phyloP scores from a whole-genome alignment of 2,329 filamentous ascomycete species.

The Pseudogymnoascus sp. region DNA sequence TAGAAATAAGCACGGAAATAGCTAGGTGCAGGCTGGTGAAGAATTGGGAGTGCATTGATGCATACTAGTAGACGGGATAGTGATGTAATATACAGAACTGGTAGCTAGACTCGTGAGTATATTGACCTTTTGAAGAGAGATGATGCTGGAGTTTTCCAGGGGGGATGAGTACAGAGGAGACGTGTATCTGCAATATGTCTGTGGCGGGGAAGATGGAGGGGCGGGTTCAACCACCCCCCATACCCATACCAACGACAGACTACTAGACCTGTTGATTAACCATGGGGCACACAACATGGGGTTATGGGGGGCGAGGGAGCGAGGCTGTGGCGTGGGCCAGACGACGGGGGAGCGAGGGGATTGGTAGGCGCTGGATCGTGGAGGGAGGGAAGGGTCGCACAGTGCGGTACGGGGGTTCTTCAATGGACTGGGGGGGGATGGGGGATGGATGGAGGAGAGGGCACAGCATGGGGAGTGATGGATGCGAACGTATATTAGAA shows the following conservation, averaged over 20 bases:
- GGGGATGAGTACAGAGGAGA: no score
- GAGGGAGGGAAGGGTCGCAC: neutral
- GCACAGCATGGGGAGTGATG: neutral
- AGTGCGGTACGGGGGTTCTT: neutral
- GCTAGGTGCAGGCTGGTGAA: neutral
- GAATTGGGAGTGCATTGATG: no score
- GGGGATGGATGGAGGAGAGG: neutral
- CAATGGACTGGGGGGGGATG: neutral
- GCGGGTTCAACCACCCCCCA: neutral
- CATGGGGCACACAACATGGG: constrained; percentile 2
- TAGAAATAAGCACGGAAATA: neutral
- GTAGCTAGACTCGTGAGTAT: no score
- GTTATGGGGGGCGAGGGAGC: neutral
- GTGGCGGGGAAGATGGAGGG: neutral
- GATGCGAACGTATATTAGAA: neutral
- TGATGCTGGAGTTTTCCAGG: no score
- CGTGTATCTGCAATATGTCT: no score
- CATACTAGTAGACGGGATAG: neutral
- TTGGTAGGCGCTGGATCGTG: neutral
- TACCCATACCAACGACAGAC: no score
- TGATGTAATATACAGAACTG: no score
- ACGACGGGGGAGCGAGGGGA: neutral
- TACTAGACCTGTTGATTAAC: neutral
- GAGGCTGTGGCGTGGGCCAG: neutral
- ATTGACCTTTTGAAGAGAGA: no score